Evolutionary conservation across 2,329 filamentous ascomycete genomes (phyloP).

Genomic region (Pseudocercospora ulei): DNA sequence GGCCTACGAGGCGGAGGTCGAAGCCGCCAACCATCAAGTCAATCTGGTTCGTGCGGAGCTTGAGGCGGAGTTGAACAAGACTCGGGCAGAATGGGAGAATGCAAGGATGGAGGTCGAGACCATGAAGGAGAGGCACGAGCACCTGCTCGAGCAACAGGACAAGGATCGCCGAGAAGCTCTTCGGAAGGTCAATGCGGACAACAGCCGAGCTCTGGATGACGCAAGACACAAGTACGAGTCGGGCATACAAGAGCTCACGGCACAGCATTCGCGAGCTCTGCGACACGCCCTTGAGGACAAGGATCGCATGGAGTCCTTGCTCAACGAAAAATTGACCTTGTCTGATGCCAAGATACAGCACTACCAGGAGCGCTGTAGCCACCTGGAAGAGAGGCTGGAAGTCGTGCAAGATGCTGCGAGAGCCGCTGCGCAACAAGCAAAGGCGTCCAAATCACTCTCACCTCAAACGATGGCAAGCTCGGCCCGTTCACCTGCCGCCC

Average conservation of each 20-base stretch:
- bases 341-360: constrained; percentile 77
- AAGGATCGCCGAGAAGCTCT: constrained; percentile 55
- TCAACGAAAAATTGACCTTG: constrained; percentile 69
- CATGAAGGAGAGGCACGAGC: constrained; percentile 67
- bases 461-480: constrained; percentile 29
- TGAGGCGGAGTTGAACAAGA: constrained; percentile 64
- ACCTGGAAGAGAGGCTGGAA: constrained; percentile 83
- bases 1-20: constrained; percentile 70
- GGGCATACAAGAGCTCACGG: constrained; percentile 41
- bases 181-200: constrained; percentile 47
- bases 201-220: constrained; percentile 47
- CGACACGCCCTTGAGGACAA: constrained; percentile 61
- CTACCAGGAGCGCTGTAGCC: constrained; percentile 71
- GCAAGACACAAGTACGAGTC: constrained; percentile 48
- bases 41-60: constrained; percentile 73
- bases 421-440: constrained; percentile 62
- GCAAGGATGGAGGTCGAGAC: constrained; percentile 71
- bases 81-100: constrained; percentile 67
- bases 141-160: constrained; percentile 72
- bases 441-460: constrained; percentile 22
- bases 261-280: constrained; percentile 48
- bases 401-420: constrained; percentile 79
- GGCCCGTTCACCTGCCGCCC: constrained; percentile 24
- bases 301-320: constrained; percentile 66
- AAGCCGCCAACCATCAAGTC: constrained; percentile 73